A percentile compares a stretch with the other conserved stretches of the same genome.
Conservation (phyloP, 2,329 filamentous ascomycete species). For the Ceratocystis cacaofunesta region DNA sequence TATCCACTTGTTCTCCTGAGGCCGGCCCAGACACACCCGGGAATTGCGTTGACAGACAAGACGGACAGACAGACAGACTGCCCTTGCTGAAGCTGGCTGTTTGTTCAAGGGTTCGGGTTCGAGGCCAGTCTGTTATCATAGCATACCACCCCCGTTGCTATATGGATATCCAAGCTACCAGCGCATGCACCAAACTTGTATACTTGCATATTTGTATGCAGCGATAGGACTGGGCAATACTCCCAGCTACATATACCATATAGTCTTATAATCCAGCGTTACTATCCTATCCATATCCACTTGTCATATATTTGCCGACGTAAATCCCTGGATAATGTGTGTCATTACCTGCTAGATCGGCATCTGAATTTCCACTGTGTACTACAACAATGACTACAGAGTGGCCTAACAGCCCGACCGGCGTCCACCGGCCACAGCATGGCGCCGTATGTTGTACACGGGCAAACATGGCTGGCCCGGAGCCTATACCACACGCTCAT, state of each 20-base stretch:
- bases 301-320: constrained; percentile 1
- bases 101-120: background rate
- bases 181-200: background rate
- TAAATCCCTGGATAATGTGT: background rate
- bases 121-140: background rate
- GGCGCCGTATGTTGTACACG: no score
- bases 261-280: background rate
- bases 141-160: background rate
- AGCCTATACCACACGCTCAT: background rate
- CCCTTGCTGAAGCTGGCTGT: background rate
- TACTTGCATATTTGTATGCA: background rate
- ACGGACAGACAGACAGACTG: background rate
- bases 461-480: no score
- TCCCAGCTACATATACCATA: background rate
- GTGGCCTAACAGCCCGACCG: background rate
- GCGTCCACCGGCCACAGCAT: background rate
- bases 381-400: constrained; percentile 1
- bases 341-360: constrained; percentile 1
- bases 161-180: background rate
- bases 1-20: background rate
- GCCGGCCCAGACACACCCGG: background rate
- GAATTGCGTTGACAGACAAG: constrained; percentile 1
- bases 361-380: background rate
- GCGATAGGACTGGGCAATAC: background rate
- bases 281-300: background rate